Conservation (phyloP, 106 monocot species). For the Dioscorea alata region DNA sequence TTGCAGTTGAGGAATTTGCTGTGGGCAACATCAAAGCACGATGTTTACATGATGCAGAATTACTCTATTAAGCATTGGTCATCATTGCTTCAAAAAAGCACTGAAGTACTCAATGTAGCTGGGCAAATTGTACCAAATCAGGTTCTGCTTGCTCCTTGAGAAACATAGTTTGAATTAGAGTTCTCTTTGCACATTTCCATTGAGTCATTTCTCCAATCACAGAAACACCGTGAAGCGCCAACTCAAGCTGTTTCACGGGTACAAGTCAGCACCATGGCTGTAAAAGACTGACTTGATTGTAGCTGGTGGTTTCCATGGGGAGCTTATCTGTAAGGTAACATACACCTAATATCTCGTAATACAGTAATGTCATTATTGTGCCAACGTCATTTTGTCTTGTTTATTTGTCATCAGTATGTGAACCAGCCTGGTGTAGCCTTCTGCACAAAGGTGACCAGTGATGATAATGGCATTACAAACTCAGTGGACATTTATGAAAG, state of each 20-base stretch:
- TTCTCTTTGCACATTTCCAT: too few species aligned
- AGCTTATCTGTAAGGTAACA: constrained; percentile 82
- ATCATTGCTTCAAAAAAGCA: constrained; percentile 39
- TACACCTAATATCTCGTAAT: background rate
- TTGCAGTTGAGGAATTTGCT: constrained; percentile 84
- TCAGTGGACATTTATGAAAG: constrained; percentile 55
- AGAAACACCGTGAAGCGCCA: constrained; percentile 35
- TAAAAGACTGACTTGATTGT: constrained; percentile 60
- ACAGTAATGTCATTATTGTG: background rate
- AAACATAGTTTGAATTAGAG: background rate
- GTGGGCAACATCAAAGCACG: constrained; percentile 95
- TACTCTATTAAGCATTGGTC: constrained; percentile 86
- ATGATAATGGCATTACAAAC: constrained; percentile 87
- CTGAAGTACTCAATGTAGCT: constrained; percentile 70
- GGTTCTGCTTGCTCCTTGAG: constrained; percentile 13
- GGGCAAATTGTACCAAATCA: constrained; percentile 43
- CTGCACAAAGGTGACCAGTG: constrained; percentile 52
- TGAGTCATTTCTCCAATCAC: background rate
- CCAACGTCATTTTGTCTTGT: background rate
- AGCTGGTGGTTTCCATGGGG: constrained; percentile 91
- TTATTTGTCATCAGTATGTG: constrained; percentile 38
- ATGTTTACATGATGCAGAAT: constrained; percentile 64
- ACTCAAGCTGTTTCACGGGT: constrained; percentile 50
- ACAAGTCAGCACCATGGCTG: constrained; percentile 71
- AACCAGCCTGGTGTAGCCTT: constrained; percentile 53